Percentiles rank a stretch among this genome's conserved stretches.
Evolutionary conservation across 805 yeast species (phyloP).

Genomic region (Metschnikowia baotianmanensis): DNA sequence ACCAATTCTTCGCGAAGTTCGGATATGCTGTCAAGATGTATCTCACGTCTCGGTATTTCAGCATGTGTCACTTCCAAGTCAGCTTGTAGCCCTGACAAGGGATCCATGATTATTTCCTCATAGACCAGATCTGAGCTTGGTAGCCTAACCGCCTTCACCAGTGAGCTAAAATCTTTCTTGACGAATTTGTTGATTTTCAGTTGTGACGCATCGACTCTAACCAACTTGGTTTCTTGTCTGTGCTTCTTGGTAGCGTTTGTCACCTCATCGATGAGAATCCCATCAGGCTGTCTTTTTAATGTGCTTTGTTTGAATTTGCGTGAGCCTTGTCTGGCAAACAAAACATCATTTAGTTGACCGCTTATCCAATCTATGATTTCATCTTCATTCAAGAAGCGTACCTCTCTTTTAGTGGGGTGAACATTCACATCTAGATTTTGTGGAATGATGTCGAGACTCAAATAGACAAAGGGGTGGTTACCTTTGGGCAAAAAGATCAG

Average conservation of each 20-base stretch:
- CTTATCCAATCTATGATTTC: conserved; percentile 72
- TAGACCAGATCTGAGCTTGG: background rate
- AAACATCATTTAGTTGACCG: conserved; percentile 43
- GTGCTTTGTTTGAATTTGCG: conserved; percentile 67
- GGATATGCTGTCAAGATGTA: conserved; percentile 58
- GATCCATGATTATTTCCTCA: background rate
- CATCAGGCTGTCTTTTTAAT: conserved; percentile 21
- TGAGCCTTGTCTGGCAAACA: conserved; percentile 61
- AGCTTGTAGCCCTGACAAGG: background rate
- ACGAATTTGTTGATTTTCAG: conserved; percentile 28
- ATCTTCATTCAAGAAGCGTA: conserved; percentile 78
- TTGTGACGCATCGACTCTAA: conserved; percentile 70
- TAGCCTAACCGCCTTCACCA: background rate
- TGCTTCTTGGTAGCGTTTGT: conserved; percentile 25
- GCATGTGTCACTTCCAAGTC: background rate
- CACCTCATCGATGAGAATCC: conserved; percentile 9
- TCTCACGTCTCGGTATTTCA: conserved; percentile 23
- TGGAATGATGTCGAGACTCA: conserved; percentile 67
- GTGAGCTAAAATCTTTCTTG: conserved; percentile 7
- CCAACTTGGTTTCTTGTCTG: conserved; percentile 63
- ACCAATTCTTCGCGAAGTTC: conserved; percentile 54
- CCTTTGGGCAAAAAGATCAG: conserved; percentile 76
- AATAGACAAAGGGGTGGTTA: conserved; percentile 67
- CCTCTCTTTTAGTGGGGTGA: conserved; percentile 95
- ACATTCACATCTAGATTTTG: conserved; percentile 84